A percentile compares a stretch with the other conserved stretches of the same genome.
These are phyloP conservation scores for Xerocomus cyaneibrunnescens DNA, from an alignment of 1,284 basidiomycete genomes.

Conservation along the genomic window DNA sequence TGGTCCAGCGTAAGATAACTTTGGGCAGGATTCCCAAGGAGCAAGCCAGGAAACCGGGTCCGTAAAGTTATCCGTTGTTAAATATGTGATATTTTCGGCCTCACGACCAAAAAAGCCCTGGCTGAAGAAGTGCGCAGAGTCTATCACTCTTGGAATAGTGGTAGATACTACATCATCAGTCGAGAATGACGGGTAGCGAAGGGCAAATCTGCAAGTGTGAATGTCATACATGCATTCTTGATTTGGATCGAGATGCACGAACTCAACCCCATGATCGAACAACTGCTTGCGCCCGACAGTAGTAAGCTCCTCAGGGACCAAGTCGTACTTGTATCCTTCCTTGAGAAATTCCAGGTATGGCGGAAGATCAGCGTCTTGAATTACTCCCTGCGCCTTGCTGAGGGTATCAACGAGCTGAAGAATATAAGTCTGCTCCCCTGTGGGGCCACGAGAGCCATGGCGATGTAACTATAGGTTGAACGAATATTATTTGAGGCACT, in stretches of 20 bases:
- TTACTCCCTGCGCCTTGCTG: constrained; percentile 26
- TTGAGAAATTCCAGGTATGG: constrained; percentile 41
- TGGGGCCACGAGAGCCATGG: constrained; percentile 33
- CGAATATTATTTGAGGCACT: neutral
- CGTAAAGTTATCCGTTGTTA: constrained; percentile 17
- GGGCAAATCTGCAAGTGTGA: constrained; percentile 16
- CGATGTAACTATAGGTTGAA: constrained; percentile 13
- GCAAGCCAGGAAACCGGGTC: constrained; percentile 39
- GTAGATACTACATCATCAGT: constrained; percentile 41
- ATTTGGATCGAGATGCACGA: neutral
- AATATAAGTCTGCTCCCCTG: constrained; percentile 28
- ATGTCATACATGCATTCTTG: neutral
- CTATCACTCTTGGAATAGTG: constrained; percentile 33
- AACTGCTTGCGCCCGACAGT: constrained; percentile 15
- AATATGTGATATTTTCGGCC: neutral
- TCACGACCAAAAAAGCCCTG: constrained; percentile 15
- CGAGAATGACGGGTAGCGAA: constrained; percentile 19
- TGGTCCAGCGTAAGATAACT: neutral
- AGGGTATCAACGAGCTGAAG: constrained; percentile 39
- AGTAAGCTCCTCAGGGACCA: constrained; percentile 22
- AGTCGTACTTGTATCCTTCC: constrained; percentile 39
- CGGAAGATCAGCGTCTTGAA: constrained; percentile 37
- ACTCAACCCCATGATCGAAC: constrained; percentile 24
- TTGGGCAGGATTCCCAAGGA: constrained; percentile 14
- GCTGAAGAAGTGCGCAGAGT: constrained; percentile 20